A percentile compares a stretch with the other conserved stretches of the same genome.
phyloP scores from a whole-genome alignment of 441 rosid species.

The Caryocar brasiliense region DNA sequence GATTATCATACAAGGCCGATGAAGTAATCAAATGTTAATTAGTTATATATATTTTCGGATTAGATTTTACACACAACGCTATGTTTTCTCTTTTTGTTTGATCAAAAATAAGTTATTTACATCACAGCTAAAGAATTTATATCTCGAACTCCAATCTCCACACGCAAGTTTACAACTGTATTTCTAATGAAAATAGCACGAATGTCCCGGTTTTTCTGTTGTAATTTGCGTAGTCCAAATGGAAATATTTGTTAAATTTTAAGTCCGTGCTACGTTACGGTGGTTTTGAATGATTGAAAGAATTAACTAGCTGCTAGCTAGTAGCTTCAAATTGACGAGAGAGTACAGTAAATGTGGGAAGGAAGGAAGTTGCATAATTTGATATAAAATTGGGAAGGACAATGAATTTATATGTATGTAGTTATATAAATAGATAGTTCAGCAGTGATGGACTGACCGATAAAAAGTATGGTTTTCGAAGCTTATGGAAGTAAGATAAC shows the following conservation, averaged over 20 bases:
- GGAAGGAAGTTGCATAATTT: conserved; percentile 1
- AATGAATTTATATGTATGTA: no score
- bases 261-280: conserved; percentile 12
- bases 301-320: background rate
- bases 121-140: no score
- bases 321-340: background rate
- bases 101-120: no score
- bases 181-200: background rate
- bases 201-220: no score
- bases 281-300: conserved; percentile 11
- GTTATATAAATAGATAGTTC: background rate
- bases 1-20: background rate
- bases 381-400: no score
- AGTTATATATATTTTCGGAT: no score
- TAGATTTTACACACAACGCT: no score
- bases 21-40: conserved; percentile 1
- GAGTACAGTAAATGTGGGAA: background rate
- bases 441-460: conserved; percentile 5
- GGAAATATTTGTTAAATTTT: background rate
- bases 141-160: no score
- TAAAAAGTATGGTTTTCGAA: conserved; percentile 11
- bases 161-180: conserved; percentile 18
- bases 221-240: no score
- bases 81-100: no score
- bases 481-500: conserved; percentile 1